phyloP scores from a whole-genome alignment of 2,329 filamentous ascomycete genomes.

The Aureobasidium vineae region DNA sequence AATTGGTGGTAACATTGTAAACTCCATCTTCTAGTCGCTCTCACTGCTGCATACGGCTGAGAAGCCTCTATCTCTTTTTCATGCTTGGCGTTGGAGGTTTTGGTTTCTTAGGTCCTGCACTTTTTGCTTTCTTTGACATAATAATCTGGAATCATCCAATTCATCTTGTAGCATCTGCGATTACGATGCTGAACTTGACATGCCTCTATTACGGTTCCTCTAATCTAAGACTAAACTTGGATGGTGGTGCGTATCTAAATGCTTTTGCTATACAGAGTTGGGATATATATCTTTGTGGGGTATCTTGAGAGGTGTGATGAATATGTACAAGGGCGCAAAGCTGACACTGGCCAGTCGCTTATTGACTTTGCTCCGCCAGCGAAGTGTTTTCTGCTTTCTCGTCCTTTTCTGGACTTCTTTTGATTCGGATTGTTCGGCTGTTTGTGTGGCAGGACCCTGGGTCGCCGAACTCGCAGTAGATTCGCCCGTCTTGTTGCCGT shows the following conservation, averaged over 20 bases:
- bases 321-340: conserved; percentile 11
- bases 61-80: background rate
- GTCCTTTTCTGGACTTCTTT: background rate
- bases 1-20: conserved; percentile 85
- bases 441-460: background rate
- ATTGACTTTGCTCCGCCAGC: conserved; percentile 6
- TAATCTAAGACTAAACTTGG: background rate
- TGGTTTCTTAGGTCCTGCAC: background rate
- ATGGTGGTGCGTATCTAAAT: background rate
- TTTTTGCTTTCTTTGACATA: background rate
- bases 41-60: background rate
- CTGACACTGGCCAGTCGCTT: background rate
- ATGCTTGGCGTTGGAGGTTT: conserved; percentile 15
- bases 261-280: conserved; percentile 11
- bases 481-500: no score
- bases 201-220: background rate
- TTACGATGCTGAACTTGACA: background rate
- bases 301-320: conserved; percentile 18
- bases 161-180: background rate
- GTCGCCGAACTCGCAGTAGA: background rate
- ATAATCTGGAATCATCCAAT: background rate
- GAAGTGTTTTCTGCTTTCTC: background rate
- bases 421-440: background rate
- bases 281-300: conserved; percentile 9
- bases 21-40: conserved; percentile 74